Conservation (phyloP, 148 eudicot genomes). For the Silene uniflora region DNA sequence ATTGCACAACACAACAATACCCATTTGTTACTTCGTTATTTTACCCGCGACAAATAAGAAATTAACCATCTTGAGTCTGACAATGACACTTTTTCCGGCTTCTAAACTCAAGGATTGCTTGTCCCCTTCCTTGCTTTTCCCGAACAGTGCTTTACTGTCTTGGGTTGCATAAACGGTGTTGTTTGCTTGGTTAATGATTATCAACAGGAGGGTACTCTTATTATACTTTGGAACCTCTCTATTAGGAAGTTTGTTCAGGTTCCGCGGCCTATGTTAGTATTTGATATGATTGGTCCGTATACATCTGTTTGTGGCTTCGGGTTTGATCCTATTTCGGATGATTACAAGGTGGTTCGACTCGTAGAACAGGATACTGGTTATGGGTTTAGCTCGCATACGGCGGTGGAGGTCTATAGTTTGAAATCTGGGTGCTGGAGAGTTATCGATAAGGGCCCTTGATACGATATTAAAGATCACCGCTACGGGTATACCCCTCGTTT, state of each 20-base stretch:
- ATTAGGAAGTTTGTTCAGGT: neutral
- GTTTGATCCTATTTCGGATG: neutral
- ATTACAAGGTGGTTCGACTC: constrained; percentile 1
- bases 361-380: neutral
- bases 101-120: no score
- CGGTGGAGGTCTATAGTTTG: neutral
- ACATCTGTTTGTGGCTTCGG: neutral
- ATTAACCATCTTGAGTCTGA: no score
- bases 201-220: no score
- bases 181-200: no score
- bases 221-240: no score
- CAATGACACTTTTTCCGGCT: no score
- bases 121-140: no score
- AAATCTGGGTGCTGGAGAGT: neutral
- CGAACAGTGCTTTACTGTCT: no score
- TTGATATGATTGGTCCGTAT: neutral
- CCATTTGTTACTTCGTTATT: no score
- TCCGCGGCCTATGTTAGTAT: neutral
- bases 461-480: neutral
- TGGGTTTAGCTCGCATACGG: neutral
- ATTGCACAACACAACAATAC: no score
- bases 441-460: neutral
- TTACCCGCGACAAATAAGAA: no score
- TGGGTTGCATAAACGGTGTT: no score
- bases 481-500: neutral